Percentiles rank a stretch among this genome's conserved stretches.
Conservation (phyloP, 2,329 filamentous ascomycete species). For the Phialophora macrospora region DNA sequence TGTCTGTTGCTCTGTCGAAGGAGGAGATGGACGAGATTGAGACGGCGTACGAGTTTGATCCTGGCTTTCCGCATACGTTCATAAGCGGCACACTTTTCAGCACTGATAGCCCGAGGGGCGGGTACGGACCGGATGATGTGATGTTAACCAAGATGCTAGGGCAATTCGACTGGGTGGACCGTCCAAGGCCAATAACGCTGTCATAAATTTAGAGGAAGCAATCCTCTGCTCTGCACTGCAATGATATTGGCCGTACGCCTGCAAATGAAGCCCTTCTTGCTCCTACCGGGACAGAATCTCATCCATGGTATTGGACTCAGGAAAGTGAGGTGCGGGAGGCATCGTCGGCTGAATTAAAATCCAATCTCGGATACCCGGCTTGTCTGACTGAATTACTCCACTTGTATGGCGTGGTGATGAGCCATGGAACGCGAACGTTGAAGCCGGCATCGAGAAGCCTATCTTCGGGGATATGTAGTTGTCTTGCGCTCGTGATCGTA, state of each 20-base stretch:
- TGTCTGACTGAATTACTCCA: background rate
- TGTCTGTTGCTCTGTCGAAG: slow-evolving; percentile 56
- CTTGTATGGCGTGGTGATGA: background rate
- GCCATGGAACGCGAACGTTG: too few relatives aligned
- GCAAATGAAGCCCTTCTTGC: background rate
- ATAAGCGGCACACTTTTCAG: background rate
- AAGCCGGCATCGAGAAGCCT: background rate
- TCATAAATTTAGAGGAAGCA: background rate
- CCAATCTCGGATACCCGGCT: background rate
- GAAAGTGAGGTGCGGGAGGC: background rate
- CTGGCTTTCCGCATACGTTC: slow-evolving; percentile 56
- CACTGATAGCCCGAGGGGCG: background rate
- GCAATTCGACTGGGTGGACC: background rate
- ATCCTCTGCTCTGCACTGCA: too few relatives aligned
- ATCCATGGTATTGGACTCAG: background rate
- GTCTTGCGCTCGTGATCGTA: background rate
- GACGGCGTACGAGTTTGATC: slow-evolving; percentile 57
- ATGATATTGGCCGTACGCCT: background rate
- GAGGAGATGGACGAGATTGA: slow-evolving; percentile 63
- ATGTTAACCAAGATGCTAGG: slow-evolving; percentile 1
- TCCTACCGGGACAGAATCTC: background rate
- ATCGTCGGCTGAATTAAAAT: background rate
- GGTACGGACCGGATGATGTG: slow-evolving; percentile 4
- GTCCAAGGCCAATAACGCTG: background rate
- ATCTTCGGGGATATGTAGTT: background rate